These are phyloP conservation scores for Fonsecaea monophora DNA, from an alignment of 2,329 filamentous ascomycete genomes.

Conservation along the genomic window DNA sequence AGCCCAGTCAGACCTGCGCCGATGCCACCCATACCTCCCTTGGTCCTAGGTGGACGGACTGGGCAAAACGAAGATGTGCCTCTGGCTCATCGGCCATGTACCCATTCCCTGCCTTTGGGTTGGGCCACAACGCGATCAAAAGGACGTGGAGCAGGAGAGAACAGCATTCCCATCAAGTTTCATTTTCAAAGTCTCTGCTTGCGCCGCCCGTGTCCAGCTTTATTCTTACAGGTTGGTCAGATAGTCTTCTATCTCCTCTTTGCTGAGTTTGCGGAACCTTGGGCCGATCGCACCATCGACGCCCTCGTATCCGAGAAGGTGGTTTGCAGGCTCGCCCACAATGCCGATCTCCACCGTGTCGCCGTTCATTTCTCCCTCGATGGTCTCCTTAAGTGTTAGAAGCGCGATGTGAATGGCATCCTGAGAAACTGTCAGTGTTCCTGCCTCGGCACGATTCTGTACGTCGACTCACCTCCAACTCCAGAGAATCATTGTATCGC, in stretches of 20 bases:
- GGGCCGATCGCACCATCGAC: conserved; percentile 84
- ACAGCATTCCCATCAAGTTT: background rate
- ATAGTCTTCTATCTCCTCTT: conserved; percentile 99
- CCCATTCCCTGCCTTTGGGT: background rate
- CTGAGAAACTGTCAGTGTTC: conserved; percentile 29
- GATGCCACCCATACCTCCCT: background rate
- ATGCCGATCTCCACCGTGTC: conserved; percentile 99
- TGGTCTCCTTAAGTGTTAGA: conserved; percentile 97
- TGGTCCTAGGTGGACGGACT: background rate
- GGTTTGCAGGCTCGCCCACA: conserved; percentile 90
- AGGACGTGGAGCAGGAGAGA: background rate
- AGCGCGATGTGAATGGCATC: conserved; percentile 98
- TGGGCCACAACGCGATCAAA: background rate
- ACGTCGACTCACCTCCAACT: conserved; percentile 69
- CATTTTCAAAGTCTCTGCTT: background rate
- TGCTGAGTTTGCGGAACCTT: conserved; percentile 90
- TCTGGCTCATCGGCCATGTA: background rate
- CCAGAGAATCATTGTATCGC: conserved; percentile 94
- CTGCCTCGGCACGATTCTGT: background rate
- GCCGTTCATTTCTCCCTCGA: conserved; percentile 98
- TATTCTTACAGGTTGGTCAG: conserved; percentile 82
- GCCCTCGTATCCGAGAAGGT: conserved; percentile 88
- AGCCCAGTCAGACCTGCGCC: background rate
- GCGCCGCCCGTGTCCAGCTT: background rate
- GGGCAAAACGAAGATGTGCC: background rate